These are phyloP conservation scores for Calonectria honghensis DNA, from an alignment of 2,329 filamentous ascomycete genomes.

Conservation along the genomic window DNA sequence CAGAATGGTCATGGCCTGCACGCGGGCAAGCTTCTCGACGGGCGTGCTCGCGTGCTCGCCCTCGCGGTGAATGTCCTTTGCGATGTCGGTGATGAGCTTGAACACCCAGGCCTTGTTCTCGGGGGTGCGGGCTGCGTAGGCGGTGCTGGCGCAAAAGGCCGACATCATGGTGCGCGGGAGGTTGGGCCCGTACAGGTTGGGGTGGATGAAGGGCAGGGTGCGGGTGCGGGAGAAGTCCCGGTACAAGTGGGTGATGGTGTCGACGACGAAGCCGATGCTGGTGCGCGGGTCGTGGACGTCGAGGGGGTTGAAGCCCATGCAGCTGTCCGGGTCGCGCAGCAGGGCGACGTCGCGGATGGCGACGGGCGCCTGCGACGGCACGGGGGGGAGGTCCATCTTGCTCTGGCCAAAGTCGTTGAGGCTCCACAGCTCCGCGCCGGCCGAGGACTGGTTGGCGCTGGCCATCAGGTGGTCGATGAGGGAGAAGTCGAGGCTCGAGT, in stretches of 20 bases:
- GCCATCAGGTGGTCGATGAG: constrained; percentile 60
- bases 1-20: constrained; percentile 65
- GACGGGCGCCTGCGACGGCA: constrained; percentile 51
- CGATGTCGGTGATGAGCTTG: constrained; percentile 62
- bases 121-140: constrained; percentile 61
- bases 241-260: constrained; percentile 58
- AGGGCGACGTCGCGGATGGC: constrained; percentile 58
- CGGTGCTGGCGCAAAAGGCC: constrained; percentile 63
- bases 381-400: constrained; percentile 58
- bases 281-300: constrained; percentile 61
- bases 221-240: constrained; percentile 60
- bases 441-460: constrained; percentile 43
- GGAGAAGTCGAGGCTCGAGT: constrained; percentile 59
- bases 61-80: constrained; percentile 60
- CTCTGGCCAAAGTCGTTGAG: constrained; percentile 50
- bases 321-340: constrained; percentile 49
- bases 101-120: constrained; percentile 64
- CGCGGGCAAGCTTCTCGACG: constrained; percentile 64
- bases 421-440: constrained; percentile 54
- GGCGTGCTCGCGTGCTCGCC: constrained; percentile 57
- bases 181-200: constrained; percentile 62
- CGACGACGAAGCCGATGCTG: constrained; percentile 60
- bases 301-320: constrained; percentile 56
- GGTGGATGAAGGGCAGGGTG: constrained; percentile 65
- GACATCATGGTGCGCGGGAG: constrained; percentile 64